These are phyloP conservation scores for Zygosaccharomyces rouxii DNA, from an alignment of 805 yeast species.

Conservation along the genomic window DNA sequence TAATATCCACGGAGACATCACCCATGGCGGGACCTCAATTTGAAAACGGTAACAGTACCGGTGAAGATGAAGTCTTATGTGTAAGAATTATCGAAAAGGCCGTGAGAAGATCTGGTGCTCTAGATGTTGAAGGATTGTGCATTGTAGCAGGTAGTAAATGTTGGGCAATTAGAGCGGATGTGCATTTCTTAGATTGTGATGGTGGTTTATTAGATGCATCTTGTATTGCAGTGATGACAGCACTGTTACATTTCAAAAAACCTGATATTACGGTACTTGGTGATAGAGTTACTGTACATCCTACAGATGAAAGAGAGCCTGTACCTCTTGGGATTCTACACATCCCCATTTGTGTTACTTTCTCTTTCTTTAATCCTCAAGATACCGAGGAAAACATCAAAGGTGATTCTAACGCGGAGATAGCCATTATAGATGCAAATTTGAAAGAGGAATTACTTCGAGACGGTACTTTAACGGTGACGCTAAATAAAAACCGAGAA, in stretches of 20 bases:
- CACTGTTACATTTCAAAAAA: conserved; percentile 72
- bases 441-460: conserved; percentile 70
- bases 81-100: conserved; percentile 87
- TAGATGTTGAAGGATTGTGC: conserved; percentile 87
- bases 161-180: conserved; percentile 88
- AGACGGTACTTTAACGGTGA: conserved; percentile 76
- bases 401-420: conserved; percentile 57
- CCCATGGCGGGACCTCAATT: conserved; percentile 88
- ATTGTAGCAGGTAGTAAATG: conserved; percentile 86
- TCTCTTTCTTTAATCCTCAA: conserved; percentile 72
- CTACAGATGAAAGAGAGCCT: conserved; percentile 76
- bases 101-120: conserved; percentile 80
- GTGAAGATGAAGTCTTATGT: conserved; percentile 78
- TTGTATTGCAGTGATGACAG: conserved; percentile 86
- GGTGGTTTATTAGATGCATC: conserved; percentile 91
- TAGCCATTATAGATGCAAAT: conserved; percentile 70
- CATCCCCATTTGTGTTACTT: conserved; percentile 84
- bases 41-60: conserved; percentile 61
- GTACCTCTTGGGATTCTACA: conserved; percentile 81
- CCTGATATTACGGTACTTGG: conserved; percentile 77
- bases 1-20: conserved; percentile 77
- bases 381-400: conserved; percentile 65
- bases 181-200: conserved; percentile 83
- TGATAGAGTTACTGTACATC: conserved; percentile 62
- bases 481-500: conserved; percentile 86